Evolutionary conservation across 2,329 filamentous ascomycete genomes (phyloP).

Genomic region (Botrytis squamosa): DNA sequence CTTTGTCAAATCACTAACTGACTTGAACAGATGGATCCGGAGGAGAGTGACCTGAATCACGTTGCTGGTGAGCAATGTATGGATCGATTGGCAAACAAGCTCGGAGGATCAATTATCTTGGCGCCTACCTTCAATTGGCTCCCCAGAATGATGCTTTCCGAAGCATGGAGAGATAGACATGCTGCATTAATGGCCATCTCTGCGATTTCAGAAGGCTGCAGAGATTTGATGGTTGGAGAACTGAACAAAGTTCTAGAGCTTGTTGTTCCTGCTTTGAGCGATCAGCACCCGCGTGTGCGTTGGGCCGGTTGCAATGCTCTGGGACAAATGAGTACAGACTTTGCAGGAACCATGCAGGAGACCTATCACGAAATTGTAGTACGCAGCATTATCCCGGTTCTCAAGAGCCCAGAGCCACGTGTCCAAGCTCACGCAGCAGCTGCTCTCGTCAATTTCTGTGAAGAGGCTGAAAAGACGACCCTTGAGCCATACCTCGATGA

Average conservation of each 20-base stretch:
- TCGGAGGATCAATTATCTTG: slow-evolving; percentile 89
- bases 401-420: slow-evolving; percentile 84
- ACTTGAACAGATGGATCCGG: slow-evolving; percentile 70
- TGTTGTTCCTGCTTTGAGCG: slow-evolving; percentile 86
- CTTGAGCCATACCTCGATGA: slow-evolving; percentile 92
- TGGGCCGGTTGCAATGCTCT: slow-evolving; percentile 98
- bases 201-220: slow-evolving; percentile 95
- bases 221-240: slow-evolving; percentile 92
- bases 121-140: slow-evolving; percentile 96
- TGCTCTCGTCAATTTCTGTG: slow-evolving; percentile 98
- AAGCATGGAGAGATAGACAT: slow-evolving; percentile 91
- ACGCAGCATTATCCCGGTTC: slow-evolving; percentile 86
- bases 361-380: slow-evolving; percentile 89
- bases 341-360: slow-evolving; percentile 95
- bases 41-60: slow-evolving; percentile 96
- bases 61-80: slow-evolving; percentile 98
- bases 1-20: slow-evolving; percentile 35
- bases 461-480: slow-evolving; percentile 90
- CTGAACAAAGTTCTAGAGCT: slow-evolving; percentile 90
- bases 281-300: slow-evolving; percentile 88
- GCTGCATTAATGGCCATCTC: slow-evolving; percentile 98
- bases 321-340: slow-evolving; percentile 99
- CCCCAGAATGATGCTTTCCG: slow-evolving; percentile 94
- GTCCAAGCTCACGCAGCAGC: slow-evolving; percentile 97
- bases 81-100: slow-evolving; percentile 95